Percentiles rank a stretch among this genome's conserved stretches.
Conservation (phyloP, 805 yeast species). For the Barnettozyma botsteinii region DNA sequence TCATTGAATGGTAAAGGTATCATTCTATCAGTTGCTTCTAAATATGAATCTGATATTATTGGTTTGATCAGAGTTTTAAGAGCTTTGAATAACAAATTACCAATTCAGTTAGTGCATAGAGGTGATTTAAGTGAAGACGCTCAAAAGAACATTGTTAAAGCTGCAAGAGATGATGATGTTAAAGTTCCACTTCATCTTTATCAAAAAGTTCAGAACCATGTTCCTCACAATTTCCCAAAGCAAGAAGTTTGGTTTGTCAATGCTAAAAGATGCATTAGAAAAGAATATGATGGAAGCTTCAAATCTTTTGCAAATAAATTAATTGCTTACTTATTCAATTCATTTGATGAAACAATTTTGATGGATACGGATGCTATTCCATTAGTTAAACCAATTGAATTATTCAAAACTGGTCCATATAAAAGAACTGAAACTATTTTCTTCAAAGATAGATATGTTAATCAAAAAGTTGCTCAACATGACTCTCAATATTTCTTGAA, state of each 20-base stretch:
- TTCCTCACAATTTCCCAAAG: constrained; percentile 22
- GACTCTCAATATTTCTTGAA: constrained; percentile 32
- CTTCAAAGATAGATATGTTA: constrained; percentile 35
- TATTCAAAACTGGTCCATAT: constrained; percentile 31
- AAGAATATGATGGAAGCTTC: constrained; percentile 28
- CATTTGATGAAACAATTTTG: constrained; percentile 41
- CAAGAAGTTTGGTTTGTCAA: constrained; percentile 36
- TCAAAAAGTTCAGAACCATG: constrained; percentile 17
- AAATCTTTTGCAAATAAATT: constrained; percentile 40
- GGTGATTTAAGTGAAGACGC: constrained; percentile 32
- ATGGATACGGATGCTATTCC: constrained; percentile 48
- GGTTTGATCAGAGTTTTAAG: constrained; percentile 38
- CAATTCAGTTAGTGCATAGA: constrained; percentile 38
- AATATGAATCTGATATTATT: constrained; percentile 25
- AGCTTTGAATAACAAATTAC: constrained; percentile 30
- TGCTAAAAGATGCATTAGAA: constrained; percentile 23
- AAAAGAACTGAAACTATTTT: constrained; percentile 34
- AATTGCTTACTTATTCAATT: constrained; percentile 39
- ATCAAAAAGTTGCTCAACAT: constrained; percentile 12
- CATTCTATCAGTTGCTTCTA: constrained; percentile 29
- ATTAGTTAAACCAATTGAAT: constrained; percentile 30
- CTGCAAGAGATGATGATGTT: constrained; percentile 31
- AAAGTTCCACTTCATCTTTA: constrained; percentile 28
- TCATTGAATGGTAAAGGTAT: constrained; percentile 27
- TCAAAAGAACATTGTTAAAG: constrained; percentile 30